Conservation (phyloP, 352 stramenopile species). For the Pythium aquatile region DNA sequence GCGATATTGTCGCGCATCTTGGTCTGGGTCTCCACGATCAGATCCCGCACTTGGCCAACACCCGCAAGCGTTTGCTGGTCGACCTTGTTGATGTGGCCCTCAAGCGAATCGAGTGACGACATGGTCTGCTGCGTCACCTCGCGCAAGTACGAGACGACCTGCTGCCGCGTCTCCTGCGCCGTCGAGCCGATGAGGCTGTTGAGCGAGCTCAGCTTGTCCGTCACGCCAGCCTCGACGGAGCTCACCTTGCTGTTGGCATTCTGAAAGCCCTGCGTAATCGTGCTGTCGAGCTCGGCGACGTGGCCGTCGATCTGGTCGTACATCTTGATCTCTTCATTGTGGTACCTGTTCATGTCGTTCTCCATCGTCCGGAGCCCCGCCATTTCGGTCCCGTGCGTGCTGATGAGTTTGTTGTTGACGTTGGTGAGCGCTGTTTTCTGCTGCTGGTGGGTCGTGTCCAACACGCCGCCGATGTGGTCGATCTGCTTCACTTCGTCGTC, state of each 20-base stretch:
- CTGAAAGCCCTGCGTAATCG: conserved; percentile 3
- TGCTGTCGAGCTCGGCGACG: neutral
- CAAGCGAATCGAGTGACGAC: neutral
- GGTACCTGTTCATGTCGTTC: conserved; percentile 13
- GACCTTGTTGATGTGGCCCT: conserved; percentile 1
- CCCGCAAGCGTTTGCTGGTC: neutral
- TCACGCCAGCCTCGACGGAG: neutral
- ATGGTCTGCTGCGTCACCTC: conserved; percentile 2
- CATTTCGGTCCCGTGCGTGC: neutral
- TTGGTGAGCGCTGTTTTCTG: neutral
- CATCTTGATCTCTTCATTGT: conserved; percentile 6
- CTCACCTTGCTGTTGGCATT: neutral
- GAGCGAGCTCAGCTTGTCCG: neutral
- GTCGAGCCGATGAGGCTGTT: conserved; percentile 4
- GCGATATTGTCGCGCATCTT: conserved; percentile 3
- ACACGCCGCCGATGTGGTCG: neutral
- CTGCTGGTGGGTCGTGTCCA: neutral
- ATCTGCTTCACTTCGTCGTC: conserved; percentile 1
- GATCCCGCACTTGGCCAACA: neutral
- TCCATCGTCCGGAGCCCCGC: conserved; percentile 3
- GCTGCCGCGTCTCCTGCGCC: neutral
- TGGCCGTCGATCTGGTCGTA: conserved; percentile 8
- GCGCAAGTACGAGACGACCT: neutral
- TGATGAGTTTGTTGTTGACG: conserved; percentile 8
- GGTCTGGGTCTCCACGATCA: conserved; percentile 1